Base-by-base conservation (phyloP, 2,329 filamentous ascomycete genomes). In the Stemphylium vesicarium region DNA sequence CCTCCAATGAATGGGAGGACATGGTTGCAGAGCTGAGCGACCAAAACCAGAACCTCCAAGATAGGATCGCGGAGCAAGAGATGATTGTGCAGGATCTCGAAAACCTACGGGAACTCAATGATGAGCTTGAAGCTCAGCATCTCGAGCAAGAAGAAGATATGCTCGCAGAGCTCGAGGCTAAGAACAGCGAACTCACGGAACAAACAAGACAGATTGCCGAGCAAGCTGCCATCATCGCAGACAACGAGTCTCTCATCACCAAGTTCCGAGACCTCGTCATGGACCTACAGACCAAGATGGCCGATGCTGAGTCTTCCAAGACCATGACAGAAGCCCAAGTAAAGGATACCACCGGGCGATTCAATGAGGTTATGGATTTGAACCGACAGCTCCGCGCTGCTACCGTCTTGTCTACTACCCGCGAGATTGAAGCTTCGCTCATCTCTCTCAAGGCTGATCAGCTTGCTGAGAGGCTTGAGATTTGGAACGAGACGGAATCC, bases 341-440 rank as follows among this genome's bases (percentile, higher is more conserved):
- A 0, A 92, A 93, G 72, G 92, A 98, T 74, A 85, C 98, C 50
- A 93, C 88, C 62, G 90, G 86, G 66, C 89, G 92, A 59, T 96
- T 94, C 39, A 87, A 92, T 59, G 92, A 94, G 49, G 96, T 99
- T 89, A 90, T 96, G 85, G 94, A 99, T 69, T 84, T 99, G 40
- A 98, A 98, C 75, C 85, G 94, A 84, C 96, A 96, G 77, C 84
- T 99, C 38, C 94, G 96, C 70, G 85, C 90, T 51, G 96, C 92
- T 11, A 92, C 92, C 10, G 85, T 92, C 36, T 96, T 96, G 79
- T 90, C 94, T 2, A 94, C 96, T 74, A 88, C 91, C 69, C 98
- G 96, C 79, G 92, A 92, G 0, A 96, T 99, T 59, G 93, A 97
- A 63, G 82, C 97, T 26, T 93, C 98, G 73, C 80, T 98, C 53